phyloP scores from a whole-genome alignment of 768 basidiomycete species.

The Tulasnella sp. region DNA sequence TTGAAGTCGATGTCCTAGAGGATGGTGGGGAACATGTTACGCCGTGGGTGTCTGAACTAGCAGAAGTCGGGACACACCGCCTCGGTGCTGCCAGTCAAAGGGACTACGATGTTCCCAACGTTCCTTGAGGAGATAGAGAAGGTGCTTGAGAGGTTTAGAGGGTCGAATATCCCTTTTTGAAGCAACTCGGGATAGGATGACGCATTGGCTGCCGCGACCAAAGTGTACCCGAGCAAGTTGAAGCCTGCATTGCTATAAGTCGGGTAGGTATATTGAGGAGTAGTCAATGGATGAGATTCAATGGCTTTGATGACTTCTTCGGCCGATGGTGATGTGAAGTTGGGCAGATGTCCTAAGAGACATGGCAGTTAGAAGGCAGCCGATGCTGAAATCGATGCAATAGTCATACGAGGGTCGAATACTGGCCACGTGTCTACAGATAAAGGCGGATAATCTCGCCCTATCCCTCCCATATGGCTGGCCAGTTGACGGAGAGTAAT shows the following conservation, averaged over 20 bases:
- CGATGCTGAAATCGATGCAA: background rate
- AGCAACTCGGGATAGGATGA: constrained; percentile 34
- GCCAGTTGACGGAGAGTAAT: constrained; percentile 18
- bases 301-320: background rate
- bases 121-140: background rate
- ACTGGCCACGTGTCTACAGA: constrained; percentile 33
- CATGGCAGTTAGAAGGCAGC: background rate
- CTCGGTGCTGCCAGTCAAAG: background rate
- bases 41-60: background rate
- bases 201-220: constrained; percentile 24
- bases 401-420: constrained; percentile 3
- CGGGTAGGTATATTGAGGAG: constrained; percentile 35
- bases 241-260: constrained; percentile 34
- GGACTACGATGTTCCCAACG: background rate
- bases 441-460: constrained; percentile 30
- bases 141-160: constrained; percentile 25
- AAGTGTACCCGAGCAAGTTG: constrained; percentile 28
- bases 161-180: constrained; percentile 38
- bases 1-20: constrained; percentile 34
- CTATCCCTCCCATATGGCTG: constrained; percentile 27
- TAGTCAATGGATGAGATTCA: constrained; percentile 27
- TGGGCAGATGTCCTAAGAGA: background rate
- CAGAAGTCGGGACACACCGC: background rate
- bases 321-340: background rate
- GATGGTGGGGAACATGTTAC: no score